These are phyloP conservation scores for Phytopythium aichiense DNA, from an alignment of 352 stramenopile genomes.

Conservation along the genomic window DNA sequence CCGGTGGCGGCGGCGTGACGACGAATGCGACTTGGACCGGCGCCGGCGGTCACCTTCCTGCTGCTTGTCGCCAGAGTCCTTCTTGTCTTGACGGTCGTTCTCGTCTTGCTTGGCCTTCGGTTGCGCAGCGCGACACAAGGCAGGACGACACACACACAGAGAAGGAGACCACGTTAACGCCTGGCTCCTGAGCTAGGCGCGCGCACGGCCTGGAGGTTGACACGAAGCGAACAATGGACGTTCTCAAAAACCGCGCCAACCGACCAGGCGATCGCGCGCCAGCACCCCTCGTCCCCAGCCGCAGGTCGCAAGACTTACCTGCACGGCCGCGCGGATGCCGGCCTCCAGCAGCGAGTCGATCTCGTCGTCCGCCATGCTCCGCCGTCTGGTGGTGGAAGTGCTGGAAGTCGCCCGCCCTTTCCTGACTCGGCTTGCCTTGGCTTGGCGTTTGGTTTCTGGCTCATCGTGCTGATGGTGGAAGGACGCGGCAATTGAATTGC, in stretches of 20 bases:
- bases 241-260: not conserved
- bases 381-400: not conserved
- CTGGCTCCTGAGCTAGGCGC: not conserved
- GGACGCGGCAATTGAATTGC: too few relatives aligned
- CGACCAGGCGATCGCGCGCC: not conserved
- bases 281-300: not conserved
- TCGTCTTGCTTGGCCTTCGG: constrained; percentile 20
- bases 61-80: not conserved
- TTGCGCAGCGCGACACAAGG: not conserved
- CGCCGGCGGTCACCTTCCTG: constrained; percentile 12
- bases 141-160: not conserved
- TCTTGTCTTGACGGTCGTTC: not conserved
- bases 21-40: not conserved
- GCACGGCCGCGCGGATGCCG: constrained; percentile 52
- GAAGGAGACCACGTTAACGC: not conserved
- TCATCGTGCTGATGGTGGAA: not conserved
- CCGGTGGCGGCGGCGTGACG: constrained; percentile 19
- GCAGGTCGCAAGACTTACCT: constrained; percentile 20
- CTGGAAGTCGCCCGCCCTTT: not conserved
- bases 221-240: constrained; percentile 1
- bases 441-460: too few relatives aligned
- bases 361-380: constrained; percentile 60
- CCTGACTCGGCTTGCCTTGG: not conserved
- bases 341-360: constrained; percentile 81
- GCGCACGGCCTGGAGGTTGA: not conserved